Evolutionary conservation across 2,329 filamentous ascomycete genomes (phyloP), one percentile per base, ranked within the genome.

Genomic region (Arthrocladium fulminans): DNA sequence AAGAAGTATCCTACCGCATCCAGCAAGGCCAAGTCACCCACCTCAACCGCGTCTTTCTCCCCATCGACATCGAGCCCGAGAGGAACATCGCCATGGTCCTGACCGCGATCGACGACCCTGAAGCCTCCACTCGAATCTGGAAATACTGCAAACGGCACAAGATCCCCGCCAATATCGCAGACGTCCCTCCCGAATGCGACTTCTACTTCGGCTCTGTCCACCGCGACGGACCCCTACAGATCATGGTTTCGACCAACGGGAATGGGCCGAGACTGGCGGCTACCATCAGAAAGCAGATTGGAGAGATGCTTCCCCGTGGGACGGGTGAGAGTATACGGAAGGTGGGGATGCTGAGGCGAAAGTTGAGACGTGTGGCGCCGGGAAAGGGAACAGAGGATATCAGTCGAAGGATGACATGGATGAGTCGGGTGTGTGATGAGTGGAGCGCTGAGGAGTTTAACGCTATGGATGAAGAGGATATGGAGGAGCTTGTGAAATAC

Each of bases 171-270:
- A 98, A 98, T 67, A 95, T 98, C 57, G 92, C 92, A 57, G 92
- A 98, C 64, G 92, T 98, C 2, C 92, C 92, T 0, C 79, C 88
- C 0, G 92, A 98, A 66, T 98, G 92, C 67, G 92, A 98, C 63
- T 98, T 98, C 64, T 98, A 96, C 74, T 98, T 98, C 70, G 92
- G 92, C 54, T 92, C 86, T 63, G 83, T 96, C 32, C 87, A 98
- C 68, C 83, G 92, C 44, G 92, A 98, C 65, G 92, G 92, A 0
- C 92, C 92, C 4, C 69, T 98, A 52, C 92, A 98, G 72, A 84
- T 98, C 61, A 98, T 98, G 92, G 90, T 98, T 59, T 94, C 86
- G 70, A 98, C 92, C 29, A 98, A 97, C 65, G 92, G 92, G 45
- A 96, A 95, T 64, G 92, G 92, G 0, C 92, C 92, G 0, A 83